Evolutionary conservation across 2,329 filamentous ascomycete genomes (phyloP).

Genomic region (Pseudonectria buxi): DNA sequence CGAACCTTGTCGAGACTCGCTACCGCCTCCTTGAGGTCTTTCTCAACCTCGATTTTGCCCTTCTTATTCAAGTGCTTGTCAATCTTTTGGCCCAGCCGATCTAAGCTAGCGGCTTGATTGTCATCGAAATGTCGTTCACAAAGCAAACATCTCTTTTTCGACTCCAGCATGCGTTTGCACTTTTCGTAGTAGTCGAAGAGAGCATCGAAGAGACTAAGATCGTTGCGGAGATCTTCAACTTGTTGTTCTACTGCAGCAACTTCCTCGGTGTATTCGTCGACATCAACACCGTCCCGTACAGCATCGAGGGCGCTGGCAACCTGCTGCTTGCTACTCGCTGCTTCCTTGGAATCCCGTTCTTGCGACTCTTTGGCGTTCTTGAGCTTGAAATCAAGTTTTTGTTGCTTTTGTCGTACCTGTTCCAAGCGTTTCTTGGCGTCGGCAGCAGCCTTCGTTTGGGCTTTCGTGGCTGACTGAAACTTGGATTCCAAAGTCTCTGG

Average conservation of each 20-base stretch:
- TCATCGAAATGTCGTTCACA: slow-evolving; percentile 66
- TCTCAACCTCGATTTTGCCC: slow-evolving; percentile 55
- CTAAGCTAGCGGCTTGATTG: slow-evolving; percentile 47
- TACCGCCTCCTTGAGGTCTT: slow-evolving; percentile 47
- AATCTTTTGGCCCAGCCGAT: slow-evolving; percentile 61
- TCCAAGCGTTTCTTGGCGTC: slow-evolving; percentile 67
- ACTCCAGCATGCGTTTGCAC: slow-evolving; percentile 58
- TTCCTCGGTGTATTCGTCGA: slow-evolving; percentile 49
- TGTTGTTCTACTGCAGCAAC: slow-evolving; percentile 48
- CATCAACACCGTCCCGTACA: slow-evolving; percentile 36
- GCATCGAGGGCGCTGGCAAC: slow-evolving; percentile 43
- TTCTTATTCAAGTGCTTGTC: slow-evolving; percentile 56
- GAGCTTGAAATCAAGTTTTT: slow-evolving; percentile 68
- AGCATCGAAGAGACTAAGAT: slow-evolving; percentile 62
- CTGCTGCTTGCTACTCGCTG: slow-evolving; percentile 51
- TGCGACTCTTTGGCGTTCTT: slow-evolving; percentile 58
- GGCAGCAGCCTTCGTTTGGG: slow-evolving; percentile 50
- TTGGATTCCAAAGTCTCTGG: slow-evolving; percentile 61
- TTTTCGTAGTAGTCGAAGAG: slow-evolving; percentile 65
- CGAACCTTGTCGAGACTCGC: slow-evolving; percentile 52
- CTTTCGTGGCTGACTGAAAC: slow-evolving; percentile 57
- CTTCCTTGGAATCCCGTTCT: slow-evolving; percentile 56
- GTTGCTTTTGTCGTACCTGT: slow-evolving; percentile 61
- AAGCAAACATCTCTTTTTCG: slow-evolving; percentile 67
- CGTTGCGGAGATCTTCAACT: slow-evolving; percentile 53